Percentiles rank a stretch among this genome's conserved stretches.
phyloP scores from a whole-genome alignment of 495 filamentous ascomycete genomes.

The Penicillium lividum region DNA sequence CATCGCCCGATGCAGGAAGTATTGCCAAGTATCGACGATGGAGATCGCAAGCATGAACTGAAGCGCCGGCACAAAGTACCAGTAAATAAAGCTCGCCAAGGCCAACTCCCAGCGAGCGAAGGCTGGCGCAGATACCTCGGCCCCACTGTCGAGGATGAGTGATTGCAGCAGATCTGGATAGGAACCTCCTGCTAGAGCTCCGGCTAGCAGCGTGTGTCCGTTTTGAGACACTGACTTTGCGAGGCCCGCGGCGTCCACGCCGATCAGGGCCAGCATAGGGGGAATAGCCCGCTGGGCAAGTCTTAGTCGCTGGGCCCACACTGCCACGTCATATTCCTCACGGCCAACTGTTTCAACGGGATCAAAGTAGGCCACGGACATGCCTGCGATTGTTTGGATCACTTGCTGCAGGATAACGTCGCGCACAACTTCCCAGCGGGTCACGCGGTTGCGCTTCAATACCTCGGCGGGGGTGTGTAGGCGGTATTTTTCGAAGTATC shows the following conservation, averaged over 20 bases:
- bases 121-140: slow-evolving; percentile 37
- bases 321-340: slow-evolving; percentile 79
- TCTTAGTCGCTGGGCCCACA: slow-evolving; percentile 76
- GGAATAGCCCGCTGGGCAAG: slow-evolving; percentile 70
- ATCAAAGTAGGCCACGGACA: slow-evolving; percentile 64
- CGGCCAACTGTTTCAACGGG: slow-evolving; percentile 63
- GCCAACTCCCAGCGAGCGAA: slow-evolving; percentile 69
- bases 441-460: slow-evolving; percentile 80
- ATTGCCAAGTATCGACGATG: slow-evolving; percentile 92
- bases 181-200: slow-evolving; percentile 67
- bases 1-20: slow-evolving; percentile 93
- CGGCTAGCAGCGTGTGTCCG: slow-evolving; percentile 65
- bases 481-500: slow-evolving; percentile 83
- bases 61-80: slow-evolving; percentile 68
- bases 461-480: slow-evolving; percentile 91
- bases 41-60: slow-evolving; percentile 73
- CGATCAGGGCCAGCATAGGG: slow-evolving; percentile 46
- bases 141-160: slow-evolving; percentile 34
- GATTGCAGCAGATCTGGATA: slow-evolving; percentile 57
- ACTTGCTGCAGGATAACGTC: slow-evolving; percentile 88
- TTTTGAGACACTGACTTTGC: slow-evolving; percentile 38
- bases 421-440: slow-evolving; percentile 75
- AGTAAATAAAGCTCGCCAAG: slow-evolving; percentile 74
- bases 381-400: slow-evolving; percentile 73
- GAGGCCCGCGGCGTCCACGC: slow-evolving; percentile 42